phyloP scores from a whole-genome alignment of 2,329 filamentous ascomycete genomes.

The Zelopaecilomyces penicillatus region DNA sequence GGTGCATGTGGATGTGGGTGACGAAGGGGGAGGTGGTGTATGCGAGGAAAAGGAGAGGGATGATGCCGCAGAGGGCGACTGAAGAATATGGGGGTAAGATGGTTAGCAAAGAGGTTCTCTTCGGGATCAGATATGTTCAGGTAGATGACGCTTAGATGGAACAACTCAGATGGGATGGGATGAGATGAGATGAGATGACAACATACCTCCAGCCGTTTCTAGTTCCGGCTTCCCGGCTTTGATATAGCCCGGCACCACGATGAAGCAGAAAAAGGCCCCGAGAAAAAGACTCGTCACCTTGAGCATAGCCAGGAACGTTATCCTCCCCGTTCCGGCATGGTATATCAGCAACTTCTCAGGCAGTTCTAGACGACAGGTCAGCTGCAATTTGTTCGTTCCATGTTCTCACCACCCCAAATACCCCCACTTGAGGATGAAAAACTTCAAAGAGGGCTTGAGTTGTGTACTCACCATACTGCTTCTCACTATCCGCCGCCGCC shows the following conservation, averaged over 20 bases:
- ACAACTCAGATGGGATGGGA: neutral
- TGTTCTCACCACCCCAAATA: neutral
- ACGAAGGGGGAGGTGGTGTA: constrained; percentile 64
- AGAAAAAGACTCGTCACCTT: constrained; percentile 65
- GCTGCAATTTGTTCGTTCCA: neutral
- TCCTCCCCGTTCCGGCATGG: constrained; percentile 61
- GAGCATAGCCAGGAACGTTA: constrained; percentile 59
- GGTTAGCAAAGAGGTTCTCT: neutral
- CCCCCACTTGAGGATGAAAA: no score
- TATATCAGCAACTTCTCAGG: constrained; percentile 61
- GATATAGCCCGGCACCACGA: constrained; percentile 54
- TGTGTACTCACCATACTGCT: constrained; percentile 13
- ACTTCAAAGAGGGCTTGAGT: no score
- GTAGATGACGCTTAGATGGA: constrained; percentile 1
- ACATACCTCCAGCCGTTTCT: constrained; percentile 31
- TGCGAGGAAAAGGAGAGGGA: constrained; percentile 57
- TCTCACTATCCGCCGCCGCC: constrained; percentile 13
- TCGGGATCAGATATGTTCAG: neutral
- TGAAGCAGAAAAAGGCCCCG: constrained; percentile 55
- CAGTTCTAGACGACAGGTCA: constrained; percentile 28
- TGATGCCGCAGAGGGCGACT: constrained; percentile 52
- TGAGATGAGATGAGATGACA: neutral
- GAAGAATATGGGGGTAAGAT: neutral
- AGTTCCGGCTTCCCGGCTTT: constrained; percentile 29
- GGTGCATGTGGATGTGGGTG: constrained; percentile 59